These are phyloP conservation scores for Dalbergia cultrata DNA, from an alignment of 306 rosid species.

Conservation along the genomic window DNA sequence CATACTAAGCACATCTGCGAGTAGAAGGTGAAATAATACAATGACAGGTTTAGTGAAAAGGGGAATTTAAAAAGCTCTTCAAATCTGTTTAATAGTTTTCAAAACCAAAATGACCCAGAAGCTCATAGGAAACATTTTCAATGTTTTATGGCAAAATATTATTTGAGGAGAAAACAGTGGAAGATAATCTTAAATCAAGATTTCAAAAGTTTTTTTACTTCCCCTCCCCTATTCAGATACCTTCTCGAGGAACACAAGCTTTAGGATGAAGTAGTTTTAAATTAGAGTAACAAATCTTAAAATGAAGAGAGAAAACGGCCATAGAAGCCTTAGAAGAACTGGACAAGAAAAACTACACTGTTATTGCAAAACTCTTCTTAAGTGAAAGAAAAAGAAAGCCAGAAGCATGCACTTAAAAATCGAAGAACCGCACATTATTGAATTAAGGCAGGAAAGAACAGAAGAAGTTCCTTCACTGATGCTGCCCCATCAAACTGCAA, in stretches of 20 bases:
- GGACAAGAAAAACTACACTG: background rate
- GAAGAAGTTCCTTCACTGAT: conserved; percentile 38
- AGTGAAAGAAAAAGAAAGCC: background rate
- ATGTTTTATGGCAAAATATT: no score
- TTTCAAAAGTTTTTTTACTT: background rate
- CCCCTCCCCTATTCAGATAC: background rate
- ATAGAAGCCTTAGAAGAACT: background rate
- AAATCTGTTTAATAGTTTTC: background rate
- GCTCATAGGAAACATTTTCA: background rate
- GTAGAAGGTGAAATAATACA: background rate
- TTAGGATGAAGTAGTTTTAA: background rate
- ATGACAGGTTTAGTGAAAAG: background rate
- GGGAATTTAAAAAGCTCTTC: background rate
- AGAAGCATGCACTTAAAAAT: background rate
- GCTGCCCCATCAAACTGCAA: conserved; percentile 31
- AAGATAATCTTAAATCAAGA: background rate
- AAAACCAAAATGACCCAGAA: conserved; percentile 8
- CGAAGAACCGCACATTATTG: background rate
- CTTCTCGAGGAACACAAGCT: conserved; percentile 1
- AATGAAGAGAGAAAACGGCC: background rate
- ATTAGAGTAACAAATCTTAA: background rate
- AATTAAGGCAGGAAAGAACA: conserved; percentile 38
- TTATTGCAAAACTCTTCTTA: background rate
- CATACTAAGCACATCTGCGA: background rate
- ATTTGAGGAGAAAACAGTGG: background rate